Evolutionary conservation across 2,329 filamentous ascomycete species (phyloP), one percentile per base, ranked within the genome.

Genomic region (Alternaria tenuissima): DNA sequence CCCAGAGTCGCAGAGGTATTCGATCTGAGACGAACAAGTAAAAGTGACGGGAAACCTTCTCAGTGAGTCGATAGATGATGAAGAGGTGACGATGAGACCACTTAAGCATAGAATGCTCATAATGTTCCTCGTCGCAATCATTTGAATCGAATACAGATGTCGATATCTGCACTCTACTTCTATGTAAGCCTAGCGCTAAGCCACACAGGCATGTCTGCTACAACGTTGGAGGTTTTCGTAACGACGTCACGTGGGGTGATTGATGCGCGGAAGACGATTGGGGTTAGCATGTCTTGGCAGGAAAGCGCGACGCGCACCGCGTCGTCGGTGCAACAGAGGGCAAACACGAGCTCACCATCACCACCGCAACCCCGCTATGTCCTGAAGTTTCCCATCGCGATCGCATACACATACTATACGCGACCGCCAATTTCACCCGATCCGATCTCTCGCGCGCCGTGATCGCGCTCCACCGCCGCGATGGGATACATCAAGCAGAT

Each of bases 401-500:
- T 66, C 65, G 63, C 65, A 59, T 39, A 47, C 5, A 52, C 39
- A 8, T 26, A 20, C 16, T 8, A 53, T 20, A 38, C 54, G 54
- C 54, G 54, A 39, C 54, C 54, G 54, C 34, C 18, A 24, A 18
- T n/a, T n/a, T 18, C 36, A n/a, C 11, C 24, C 18, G 14, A 32
- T 12, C 20, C 3, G 22, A 26, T 36, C n/a, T 26, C 24, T 8
- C 34, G 36, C 36, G 43, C 49, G 22, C 39, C 36, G 34, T 18
- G 55, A 46, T 28, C 51, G 63, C 55, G 59, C 57, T 11, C 46
- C 49, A 43, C 65, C 69, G 65, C 63, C 63, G 61, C 57, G 20
- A 78, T 78, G 76, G 75, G 75, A 34, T 95, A 96, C 84, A 97
- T 99, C 87, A 99, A 99, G 81, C 95, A 99, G 84, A 97, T 98